Evolutionary conservation across 305 asterid genomes (phyloP).

Genomic region (Plantago rigida): DNA sequence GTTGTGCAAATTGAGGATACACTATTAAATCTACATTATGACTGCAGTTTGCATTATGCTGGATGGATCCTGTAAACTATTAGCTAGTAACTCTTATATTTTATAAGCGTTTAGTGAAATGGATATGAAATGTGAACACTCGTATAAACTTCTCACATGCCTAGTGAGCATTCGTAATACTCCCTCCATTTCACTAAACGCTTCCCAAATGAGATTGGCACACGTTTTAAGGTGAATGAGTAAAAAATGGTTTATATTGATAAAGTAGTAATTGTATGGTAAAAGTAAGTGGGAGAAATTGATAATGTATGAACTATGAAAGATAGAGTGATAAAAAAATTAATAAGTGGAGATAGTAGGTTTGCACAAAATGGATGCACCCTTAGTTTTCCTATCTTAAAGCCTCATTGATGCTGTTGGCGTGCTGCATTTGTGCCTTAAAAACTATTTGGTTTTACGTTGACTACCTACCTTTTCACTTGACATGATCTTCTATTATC

Average conservation of each 20-base stretch:
- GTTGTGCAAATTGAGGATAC: slow-evolving; percentile 11
- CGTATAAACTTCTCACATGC: background rate
- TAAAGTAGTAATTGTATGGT: too few species aligned
- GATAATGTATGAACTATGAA: too few species aligned
- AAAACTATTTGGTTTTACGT: background rate
- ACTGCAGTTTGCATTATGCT: slow-evolving; percentile 13
- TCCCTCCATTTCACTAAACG: too few species aligned
- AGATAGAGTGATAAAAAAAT: too few species aligned
- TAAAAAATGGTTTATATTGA: too few species aligned
- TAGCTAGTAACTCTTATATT: background rate
- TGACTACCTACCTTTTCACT: slow-evolving; percentile 17
- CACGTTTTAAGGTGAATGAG: too few species aligned
- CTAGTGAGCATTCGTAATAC: background rate
- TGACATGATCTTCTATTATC: slow-evolving; percentile 19
- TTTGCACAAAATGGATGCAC: background rate
- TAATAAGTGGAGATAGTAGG: too few species aligned
- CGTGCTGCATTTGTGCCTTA: background rate
- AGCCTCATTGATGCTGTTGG: background rate
- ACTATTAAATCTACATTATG: slow-evolving; percentile 8
- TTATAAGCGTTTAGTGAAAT: too few species aligned
- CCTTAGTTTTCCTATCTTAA: background rate
- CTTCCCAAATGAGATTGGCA: too few species aligned
- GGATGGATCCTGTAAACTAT: background rate
- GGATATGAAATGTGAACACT: background rate
- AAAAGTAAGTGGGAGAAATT: too few species aligned